Evolutionary conservation across 176 grass and related monocot species (phyloP).

Genomic region (Oryza glaberrima): DNA sequence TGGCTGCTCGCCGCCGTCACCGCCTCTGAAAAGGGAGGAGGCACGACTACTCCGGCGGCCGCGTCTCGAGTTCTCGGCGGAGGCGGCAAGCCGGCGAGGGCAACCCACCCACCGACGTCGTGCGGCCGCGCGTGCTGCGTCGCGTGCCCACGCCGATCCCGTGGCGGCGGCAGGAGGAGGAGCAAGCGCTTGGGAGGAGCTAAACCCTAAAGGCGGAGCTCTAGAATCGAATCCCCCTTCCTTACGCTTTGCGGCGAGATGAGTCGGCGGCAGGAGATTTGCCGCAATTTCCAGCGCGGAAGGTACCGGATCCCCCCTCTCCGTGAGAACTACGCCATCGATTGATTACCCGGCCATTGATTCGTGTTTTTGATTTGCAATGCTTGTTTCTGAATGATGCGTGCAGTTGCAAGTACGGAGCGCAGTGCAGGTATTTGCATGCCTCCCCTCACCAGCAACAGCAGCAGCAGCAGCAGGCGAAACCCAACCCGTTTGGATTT

Average conservation of each 20-base stretch:
- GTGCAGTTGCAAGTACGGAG: constrained; percentile 83
- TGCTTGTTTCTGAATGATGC: constrained; percentile 18
- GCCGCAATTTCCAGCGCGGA: constrained; percentile 78
- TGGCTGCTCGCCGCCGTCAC: too few species aligned
- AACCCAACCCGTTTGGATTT: constrained; percentile 75
- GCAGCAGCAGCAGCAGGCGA: constrained; percentile 57
- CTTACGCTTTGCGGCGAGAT: constrained; percentile 28
- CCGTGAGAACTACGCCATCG: not conserved
- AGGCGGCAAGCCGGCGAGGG: not conserved
- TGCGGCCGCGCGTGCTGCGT: not conserved
- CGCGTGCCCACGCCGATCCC: not conserved
- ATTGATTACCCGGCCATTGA: not conserved
- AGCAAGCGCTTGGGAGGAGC: not conserved
- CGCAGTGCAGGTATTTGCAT: constrained; percentile 77
- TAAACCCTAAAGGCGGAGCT: constrained; percentile 27
- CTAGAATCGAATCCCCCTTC: not conserved
- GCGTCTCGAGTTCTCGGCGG: not conserved
- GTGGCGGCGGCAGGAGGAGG: not conserved
- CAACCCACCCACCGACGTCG: not conserved
- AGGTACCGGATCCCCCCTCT: constrained; percentile 34
- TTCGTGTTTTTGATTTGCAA: constrained; percentile 18
- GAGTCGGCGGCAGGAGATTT: constrained; percentile 69
- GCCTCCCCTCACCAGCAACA: constrained; percentile 39
- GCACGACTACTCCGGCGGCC: not conserved
- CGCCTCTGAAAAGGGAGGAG: too few species aligned